Percentiles rank a stretch among this genome's conserved stretches.
Conservation (phyloP, 805 yeast species). For the Candida vaughaniae region DNA sequence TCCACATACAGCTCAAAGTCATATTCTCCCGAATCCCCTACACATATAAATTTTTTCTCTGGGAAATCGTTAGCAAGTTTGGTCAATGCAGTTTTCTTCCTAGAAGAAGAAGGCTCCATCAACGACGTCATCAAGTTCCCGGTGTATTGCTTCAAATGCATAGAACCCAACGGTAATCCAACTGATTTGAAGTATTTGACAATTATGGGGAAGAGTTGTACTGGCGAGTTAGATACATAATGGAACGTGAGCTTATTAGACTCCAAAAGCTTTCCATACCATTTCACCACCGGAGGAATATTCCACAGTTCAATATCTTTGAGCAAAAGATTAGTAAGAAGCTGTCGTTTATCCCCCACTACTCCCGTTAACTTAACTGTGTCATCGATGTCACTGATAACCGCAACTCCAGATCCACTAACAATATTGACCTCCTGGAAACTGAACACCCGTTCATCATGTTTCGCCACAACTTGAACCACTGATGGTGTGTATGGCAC, state of each 20-base stretch:
- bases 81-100: slow-evolving; percentile 66
- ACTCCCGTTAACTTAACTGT: slow-evolving; percentile 91
- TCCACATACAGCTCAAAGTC: slow-evolving; percentile 90
- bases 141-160: slow-evolving; percentile 83
- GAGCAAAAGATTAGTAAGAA: slow-evolving; percentile 75
- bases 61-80: slow-evolving; percentile 74
- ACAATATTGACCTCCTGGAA: slow-evolving; percentile 47
- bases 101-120: slow-evolving; percentile 82
- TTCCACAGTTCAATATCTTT: slow-evolving; percentile 65
- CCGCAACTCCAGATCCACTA: slow-evolving; percentile 53
- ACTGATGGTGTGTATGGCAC: slow-evolving; percentile 62
- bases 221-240: slow-evolving; percentile 94
- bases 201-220: slow-evolving; percentile 74
- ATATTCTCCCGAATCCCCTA: slow-evolving; percentile 96
- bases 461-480: slow-evolving; percentile 48
- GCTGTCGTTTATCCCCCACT: slow-evolving; percentile 78
- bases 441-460: slow-evolving; percentile 47
- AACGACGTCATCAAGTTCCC: slow-evolving; percentile 81
- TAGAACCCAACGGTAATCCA: slow-evolving; percentile 73
- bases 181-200: slow-evolving; percentile 53
- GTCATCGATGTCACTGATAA: slow-evolving; percentile 93
- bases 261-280: slow-evolving; percentile 57
- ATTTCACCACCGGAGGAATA: slow-evolving; percentile 69
- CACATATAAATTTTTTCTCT: slow-evolving; percentile 68
- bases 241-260: slow-evolving; percentile 63